Base-by-base conservation (phyloP, 169 alveolate genomes). In the Pseudocohnilembus persalinus region DNA sequence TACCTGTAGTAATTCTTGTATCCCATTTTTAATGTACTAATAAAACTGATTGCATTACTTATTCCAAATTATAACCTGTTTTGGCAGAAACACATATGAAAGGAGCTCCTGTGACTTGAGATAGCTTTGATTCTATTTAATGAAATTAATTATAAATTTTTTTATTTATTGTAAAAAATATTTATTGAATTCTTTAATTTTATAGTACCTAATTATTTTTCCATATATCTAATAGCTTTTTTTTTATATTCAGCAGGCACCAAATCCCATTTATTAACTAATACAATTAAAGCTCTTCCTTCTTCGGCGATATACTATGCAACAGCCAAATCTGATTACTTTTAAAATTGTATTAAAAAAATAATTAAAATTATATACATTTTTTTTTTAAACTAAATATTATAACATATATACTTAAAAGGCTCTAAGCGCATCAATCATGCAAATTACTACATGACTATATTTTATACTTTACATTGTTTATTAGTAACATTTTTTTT, bases 231-330 rank as follows among this genome's bases (percentile, higher is more conserved):
- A 0, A 88, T 76, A 33, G 90, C 93, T 82, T 88, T 89, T 75
- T 76, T 83, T 75, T 89, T 92, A 81, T 85, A 88, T 78, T 91
- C 91, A 31, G 88, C 91, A 64, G 90, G 92, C 73, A 92, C 95
- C 35, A 90, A 65, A 81, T 94, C 96, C 96, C 97, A 94, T 89
- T 94, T 94, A 84, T 94, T 94, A 0, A 92, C 95, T 1, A 89
- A 93, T 1, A 90, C 31, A 6, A 94, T 91, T 0, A 94, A 33
- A 20, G 84, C 96, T 87, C 96, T 92, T 24, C 97, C 97, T 81
- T 94, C 90, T 29, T 92, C 91, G 0, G 84, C 74, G 1, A 90
- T 92, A 35, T 89, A 82, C 29, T 90, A 76, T 0, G 91, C 89
- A 6, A 94, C 49, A 31, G 87, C 87, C 65, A 94, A 76, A 73